Evolutionary conservation across 352 stramenopile species (phyloP).

Genomic region (Phytophthora meadii): DNA sequence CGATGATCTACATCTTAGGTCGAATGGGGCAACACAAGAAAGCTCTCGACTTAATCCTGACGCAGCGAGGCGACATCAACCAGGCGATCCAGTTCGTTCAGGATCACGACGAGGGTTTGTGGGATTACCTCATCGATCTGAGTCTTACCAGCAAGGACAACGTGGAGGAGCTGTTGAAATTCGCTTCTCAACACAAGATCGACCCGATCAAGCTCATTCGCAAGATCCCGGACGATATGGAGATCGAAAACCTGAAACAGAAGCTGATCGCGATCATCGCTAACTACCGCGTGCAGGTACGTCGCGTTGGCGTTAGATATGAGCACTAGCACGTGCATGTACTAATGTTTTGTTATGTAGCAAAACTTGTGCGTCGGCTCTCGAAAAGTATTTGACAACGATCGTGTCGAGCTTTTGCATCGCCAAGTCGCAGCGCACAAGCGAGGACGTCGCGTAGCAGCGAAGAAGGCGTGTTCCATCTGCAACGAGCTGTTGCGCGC

Average conservation of each 20-base stretch:
- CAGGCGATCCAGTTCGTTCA: constrained; percentile 87
- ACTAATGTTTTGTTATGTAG: constrained; percentile 28
- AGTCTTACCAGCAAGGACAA: constrained; percentile 81
- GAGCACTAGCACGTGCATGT: not conserved
- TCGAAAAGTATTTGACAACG: constrained; percentile 82
- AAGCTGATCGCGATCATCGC: constrained; percentile 80
- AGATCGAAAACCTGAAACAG: constrained; percentile 83
- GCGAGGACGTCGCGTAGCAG: constrained; percentile 62
- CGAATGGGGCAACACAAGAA: constrained; percentile 90
- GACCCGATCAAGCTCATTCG: constrained; percentile 86
- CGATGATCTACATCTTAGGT: constrained; percentile 89
- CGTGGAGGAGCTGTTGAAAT: constrained; percentile 75
- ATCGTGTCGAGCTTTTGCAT: constrained; percentile 74
- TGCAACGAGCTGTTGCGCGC: constrained; percentile 67
- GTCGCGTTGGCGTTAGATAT: not conserved
- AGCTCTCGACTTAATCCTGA: constrained; percentile 84
- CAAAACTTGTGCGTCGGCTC: constrained; percentile 81
- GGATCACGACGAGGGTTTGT: constrained; percentile 76
- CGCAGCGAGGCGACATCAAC: constrained; percentile 81
- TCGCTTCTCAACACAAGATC: constrained; percentile 83
- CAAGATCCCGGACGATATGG: constrained; percentile 89
- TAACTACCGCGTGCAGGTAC: constrained; percentile 86
- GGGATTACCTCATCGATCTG: constrained; percentile 87
- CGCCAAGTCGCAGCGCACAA: constrained; percentile 73
- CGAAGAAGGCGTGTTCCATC: constrained; percentile 67